phyloP scores from a whole-genome alignment of 768 basidiomycete genomes.

The Termitomyces sp. region DNA sequence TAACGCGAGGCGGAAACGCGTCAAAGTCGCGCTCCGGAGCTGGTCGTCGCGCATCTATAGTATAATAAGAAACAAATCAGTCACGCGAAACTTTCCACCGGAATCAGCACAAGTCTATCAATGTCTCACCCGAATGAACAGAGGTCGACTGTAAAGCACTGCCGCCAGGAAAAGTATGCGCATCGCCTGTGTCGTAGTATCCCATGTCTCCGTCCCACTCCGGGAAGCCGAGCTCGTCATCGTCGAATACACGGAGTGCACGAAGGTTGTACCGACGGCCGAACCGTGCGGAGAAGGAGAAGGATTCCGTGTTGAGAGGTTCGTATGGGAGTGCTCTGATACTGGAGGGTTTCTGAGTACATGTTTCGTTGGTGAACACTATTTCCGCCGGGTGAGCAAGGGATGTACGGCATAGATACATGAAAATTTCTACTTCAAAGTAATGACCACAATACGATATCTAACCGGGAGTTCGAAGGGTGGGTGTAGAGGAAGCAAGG shows the following conservation, averaged over 20 bases:
- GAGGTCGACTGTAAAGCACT: background rate
- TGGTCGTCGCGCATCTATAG: background rate
- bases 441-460: background rate
- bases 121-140: background rate
- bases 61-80: background rate
- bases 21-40: conserved; percentile 1
- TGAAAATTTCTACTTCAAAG: conserved; percentile 4
- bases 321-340: conserved; percentile 1
- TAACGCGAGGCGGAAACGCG: conserved; percentile 12
- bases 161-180: background rate
- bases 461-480: background rate
- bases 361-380: conserved; percentile 8
- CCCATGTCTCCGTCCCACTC: background rate
- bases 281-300: background rate
- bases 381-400: background rate
- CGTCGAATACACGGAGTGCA: background rate
- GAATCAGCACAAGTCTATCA: background rate
- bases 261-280: conserved; percentile 4
- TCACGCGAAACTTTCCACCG: background rate
- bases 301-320: background rate
- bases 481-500: background rate
- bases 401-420: background rate
- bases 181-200: background rate
- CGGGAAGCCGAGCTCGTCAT: conserved; percentile 3
- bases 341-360: background rate